phyloP scores from a whole-genome alignment of 176 grass and related monocot species.

The Lolium rigidum region DNA sequence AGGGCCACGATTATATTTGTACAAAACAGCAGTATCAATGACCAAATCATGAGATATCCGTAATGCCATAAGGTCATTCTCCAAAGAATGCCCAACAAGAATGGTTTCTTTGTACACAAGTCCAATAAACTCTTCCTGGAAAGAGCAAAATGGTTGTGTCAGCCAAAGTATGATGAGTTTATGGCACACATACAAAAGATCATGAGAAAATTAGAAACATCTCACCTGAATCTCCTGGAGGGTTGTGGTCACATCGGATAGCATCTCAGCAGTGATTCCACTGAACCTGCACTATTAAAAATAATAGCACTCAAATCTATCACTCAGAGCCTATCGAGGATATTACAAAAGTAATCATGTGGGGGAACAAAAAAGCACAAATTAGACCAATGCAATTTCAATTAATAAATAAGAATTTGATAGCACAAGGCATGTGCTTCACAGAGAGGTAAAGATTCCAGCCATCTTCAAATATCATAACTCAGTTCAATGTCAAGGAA shows the following conservation, averaged over 20 bases:
- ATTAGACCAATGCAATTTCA: constrained; percentile 11
- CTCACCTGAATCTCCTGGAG: constrained; percentile 86
- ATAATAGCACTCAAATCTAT: not conserved
- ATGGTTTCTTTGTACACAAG: constrained; percentile 89
- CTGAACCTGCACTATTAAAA: constrained; percentile 72
- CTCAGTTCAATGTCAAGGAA: not conserved
- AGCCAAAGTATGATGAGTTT: constrained; percentile 32
- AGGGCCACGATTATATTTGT: constrained; percentile 67
- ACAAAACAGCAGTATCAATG: constrained; percentile 88
- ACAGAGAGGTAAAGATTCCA: constrained; percentile 5
- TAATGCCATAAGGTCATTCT: constrained; percentile 89
- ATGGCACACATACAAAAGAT: constrained; percentile 16
- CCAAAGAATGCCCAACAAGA: constrained; percentile 95
- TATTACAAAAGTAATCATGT: constrained; percentile 25
- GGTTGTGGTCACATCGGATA: constrained; percentile 82
- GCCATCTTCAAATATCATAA: not conserved
- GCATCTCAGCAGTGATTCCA: constrained; percentile 90
- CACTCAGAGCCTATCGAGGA: constrained; percentile 28
- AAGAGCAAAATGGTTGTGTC: constrained; percentile 36
- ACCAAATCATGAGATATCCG: constrained; percentile 77
- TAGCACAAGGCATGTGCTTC: constrained; percentile 5
- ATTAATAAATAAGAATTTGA: not conserved
- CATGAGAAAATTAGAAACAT: constrained; percentile 1
- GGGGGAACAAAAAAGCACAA: constrained; percentile 25
- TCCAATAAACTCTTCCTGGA: constrained; percentile 73